A percentile compares a stretch with the other conserved stretches of the same genome.
Evolutionary conservation across 768 basidiomycete species (phyloP).

Genomic region (Amanita rimosa): DNA sequence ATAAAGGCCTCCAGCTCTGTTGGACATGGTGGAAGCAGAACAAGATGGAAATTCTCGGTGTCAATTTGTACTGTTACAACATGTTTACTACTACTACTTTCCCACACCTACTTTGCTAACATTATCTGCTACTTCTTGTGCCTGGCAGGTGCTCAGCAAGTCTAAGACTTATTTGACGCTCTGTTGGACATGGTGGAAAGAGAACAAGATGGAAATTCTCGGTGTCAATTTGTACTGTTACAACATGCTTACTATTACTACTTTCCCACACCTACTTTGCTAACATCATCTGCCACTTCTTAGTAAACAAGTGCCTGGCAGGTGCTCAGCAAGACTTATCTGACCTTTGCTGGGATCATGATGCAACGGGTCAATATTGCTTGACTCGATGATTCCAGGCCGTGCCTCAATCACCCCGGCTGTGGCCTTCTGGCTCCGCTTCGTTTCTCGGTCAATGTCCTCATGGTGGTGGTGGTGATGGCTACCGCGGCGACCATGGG

Average conservation of each 20-base stretch:
- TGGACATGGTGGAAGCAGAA: conserved; percentile 42
- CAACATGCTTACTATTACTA: conserved; percentile 5
- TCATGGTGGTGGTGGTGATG: conserved; percentile 1
- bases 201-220: conserved; percentile 9
- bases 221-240: conserved; percentile 1
- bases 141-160: too few relatives aligned
- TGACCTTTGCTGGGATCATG: conserved; percentile 29
- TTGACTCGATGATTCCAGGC: conserved; percentile 45
- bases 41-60: conserved; percentile 8
- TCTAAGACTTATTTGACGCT: too few relatives aligned
- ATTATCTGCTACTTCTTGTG: too few relatives aligned
- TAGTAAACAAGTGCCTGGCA: neutral
- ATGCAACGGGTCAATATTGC: conserved; percentile 41
- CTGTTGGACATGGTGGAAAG: conserved; percentile 52
- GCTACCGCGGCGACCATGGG: neutral
- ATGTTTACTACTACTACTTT: conserved; percentile 6
- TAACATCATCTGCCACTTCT: conserved; percentile 32
- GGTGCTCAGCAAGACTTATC: neutral
- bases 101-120: conserved; percentile 15
- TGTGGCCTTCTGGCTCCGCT: conserved; percentile 24
- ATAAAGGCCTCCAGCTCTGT: conserved; percentile 76
- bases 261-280: conserved; percentile 8
- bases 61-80: conserved; percentile 5
- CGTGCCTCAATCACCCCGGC: conserved; percentile 41
- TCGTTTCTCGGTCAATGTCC: conserved; percentile 26